phyloP scores from a whole-genome alignment of 2,329 filamentous ascomycete species.

The Aspergillus calidoustus region DNA sequence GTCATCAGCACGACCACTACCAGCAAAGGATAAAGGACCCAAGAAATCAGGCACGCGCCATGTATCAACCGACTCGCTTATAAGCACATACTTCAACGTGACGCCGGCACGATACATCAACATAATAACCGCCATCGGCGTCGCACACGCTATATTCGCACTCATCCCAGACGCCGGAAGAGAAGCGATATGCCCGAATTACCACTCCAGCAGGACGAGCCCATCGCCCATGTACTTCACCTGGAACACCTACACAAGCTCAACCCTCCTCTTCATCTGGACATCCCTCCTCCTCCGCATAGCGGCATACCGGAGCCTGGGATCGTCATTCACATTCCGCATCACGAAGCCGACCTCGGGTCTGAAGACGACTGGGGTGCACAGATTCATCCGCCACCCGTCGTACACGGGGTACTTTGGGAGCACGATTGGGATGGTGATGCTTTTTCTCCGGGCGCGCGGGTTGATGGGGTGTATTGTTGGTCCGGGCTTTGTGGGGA shows the following conservation, averaged over 20 bases:
- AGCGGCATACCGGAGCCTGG: not conserved
- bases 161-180: not conserved
- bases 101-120: not conserved
- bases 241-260: not conserved
- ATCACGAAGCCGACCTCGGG: not conserved
- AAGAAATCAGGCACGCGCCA: not conserved
- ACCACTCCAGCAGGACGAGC: not conserved
- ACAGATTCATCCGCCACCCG: slow-evolving; percentile 8
- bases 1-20: not conserved
- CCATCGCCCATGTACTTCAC: not conserved
- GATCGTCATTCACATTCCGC: slow-evolving; percentile 7
- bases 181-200: not conserved
- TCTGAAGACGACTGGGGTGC: slow-evolving; percentile 1
- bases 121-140: not conserved
- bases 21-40: no score
- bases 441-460: not conserved
- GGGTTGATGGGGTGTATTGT: slow-evolving; percentile 1
- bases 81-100: not conserved
- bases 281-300: not conserved
- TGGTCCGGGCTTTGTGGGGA: not conserved
- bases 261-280: not conserved
- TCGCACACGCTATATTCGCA: not conserved
- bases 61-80: not conserved
- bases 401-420: slow-evolving; percentile 2
- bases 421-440: not conserved